Base-by-base conservation (phyloP, 2,329 filamentous ascomycete genomes). In the Fusarium sp. region DNA sequence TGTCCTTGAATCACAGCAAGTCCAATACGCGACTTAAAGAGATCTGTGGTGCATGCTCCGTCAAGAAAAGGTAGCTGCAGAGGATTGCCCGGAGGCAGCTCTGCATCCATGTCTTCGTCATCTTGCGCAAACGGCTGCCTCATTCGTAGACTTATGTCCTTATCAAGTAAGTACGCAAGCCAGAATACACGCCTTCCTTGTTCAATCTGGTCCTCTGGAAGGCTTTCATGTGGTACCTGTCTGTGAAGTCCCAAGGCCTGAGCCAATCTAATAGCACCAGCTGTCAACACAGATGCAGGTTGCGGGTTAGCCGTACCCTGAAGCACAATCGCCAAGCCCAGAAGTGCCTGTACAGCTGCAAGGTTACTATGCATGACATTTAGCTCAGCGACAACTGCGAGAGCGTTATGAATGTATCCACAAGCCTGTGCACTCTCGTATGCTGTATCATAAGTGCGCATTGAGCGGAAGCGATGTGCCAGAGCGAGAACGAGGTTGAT, bases 71-170 rank as follows among this genome's bases (percentile, higher is more conserved):
- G 22, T 4, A 51, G 6, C 10, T 31, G 4, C n/a, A 43, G 6
- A 63, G 22, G 18, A 10, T 61, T 11, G 28, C 20, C 53, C 10
- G 63, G n/a, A 24, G 72, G 73, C 33, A 75, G 34, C 31, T 67
- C 67, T 11, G 69, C 72, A 52, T 76, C 71, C 66, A 75, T 75
- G 34, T 76, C 73, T n/a, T 75, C 73, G 22, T 74, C 72, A 33
- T 76, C 71, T 58, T 75, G 73, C 8, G 53, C 50, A 45, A 70
- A 74, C 6, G 74, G 72, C 24, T 59, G 65, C 9, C 69, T 50
- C 38, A 61, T 72, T n/a, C 67, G 71, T 5, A 74, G 50, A 58
- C 71, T 73, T n/a, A 76, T 64, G 26, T 76, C 71, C 45, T 70
- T 73, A 44, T 76, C 74, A 18, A 74, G 66, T 34, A 65, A 38